Base-by-base conservation (phyloP, 2,329 filamentous ascomycete genomes). In the Fusarium sp. region DNA sequence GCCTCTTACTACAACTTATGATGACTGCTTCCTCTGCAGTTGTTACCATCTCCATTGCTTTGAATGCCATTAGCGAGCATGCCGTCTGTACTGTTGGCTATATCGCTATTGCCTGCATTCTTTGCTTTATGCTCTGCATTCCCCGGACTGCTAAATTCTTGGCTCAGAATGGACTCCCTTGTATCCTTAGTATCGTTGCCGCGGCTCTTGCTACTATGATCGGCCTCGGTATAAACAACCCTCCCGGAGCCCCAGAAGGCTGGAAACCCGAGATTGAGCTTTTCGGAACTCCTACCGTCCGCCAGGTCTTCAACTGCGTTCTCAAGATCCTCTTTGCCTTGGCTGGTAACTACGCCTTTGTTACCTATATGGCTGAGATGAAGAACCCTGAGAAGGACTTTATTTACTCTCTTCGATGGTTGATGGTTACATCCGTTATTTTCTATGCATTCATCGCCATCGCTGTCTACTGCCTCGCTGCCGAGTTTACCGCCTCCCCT, bases 41-140 rank as follows among this genome's bases (percentile, higher is more conserved):
- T 72, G 81, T 90, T 54, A 85, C 87, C 4, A 87, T 88, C 46
- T 85, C 88, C 34, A 85, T 89, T 73, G 90, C 89, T 72, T 82
- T 90, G 64, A 90, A 90, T 78, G 89, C 87, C 50, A 88, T 90
- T 77, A 85, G 84, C n/a, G 80, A 83, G 56, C 83, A 88, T 73
- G 80, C 81, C 14, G 74, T 87, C 10, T 91, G 89, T 79, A 90
- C 89, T 1, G 84, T 91, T 53, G 84, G 81, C 34, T 91, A 90
- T 76, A 84, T 86, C n/a, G 83, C 85, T 16, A 83, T 91, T 59
- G 83, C 87, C 6, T 86, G 87, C 4, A 76, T 88, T 40, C 81
- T 89, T 57, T 88, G 85, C 5, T 90, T 83, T 71, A 62, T 86
- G 27, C 87, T 84, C 71, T 90, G 88, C 1, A 81, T 91, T 23